Base-by-base conservation (phyloP, 139 green algal genomes). In the Tetraselmis striata region DNA sequence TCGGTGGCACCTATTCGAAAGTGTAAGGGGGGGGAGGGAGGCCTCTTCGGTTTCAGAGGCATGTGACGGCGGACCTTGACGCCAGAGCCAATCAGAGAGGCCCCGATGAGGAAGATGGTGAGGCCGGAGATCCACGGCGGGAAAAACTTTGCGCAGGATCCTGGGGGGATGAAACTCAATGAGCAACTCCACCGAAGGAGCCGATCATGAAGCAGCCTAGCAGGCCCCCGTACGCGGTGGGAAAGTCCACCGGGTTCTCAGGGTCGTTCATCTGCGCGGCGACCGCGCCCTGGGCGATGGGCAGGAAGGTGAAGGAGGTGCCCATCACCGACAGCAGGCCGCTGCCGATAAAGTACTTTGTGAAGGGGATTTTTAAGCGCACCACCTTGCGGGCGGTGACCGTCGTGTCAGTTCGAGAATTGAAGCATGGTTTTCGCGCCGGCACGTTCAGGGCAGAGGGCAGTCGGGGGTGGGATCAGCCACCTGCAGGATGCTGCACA, bases 71-170 rank as follows among this genome's bases (percentile, higher is more conserved):
- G 23, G 79, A 75, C 31, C 1, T 84, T 31, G n/a, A 84, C 30
- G 75, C 31, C 80, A 11, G 80, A 76, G 1, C 26, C 30, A n/a
- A 84, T 84, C 1, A 84, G 77, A 1, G 77, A 30, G 23, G 58
- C 81, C 2, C 81, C 81, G 29, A 79, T 84, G 29, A 84, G 67
- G 76, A 81, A 78, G 77, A 84, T 81, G 28, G 75, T 80, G 58
- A 84, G 1, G 77, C 81, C 81, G 1, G 81, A 30, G 23, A 84
- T n/a, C 28, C 59, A 28, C 1, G 76, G 81, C 18, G 81, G 81
- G 31, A 84, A 81, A 2, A 84, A 28, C 27, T 30, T 30, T 0
- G 29, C 28, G 32, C 80, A 2, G n/a, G 30, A 32, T 0, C 80
- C 1, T 28, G 80, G 31, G 1, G 80, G 80, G 32, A 84, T 81